These are phyloP conservation scores for bread wheat (Triticum aestivum) DNA, from an alignment of 176 grass and related monocot species.

Conservation along the genomic window IWGSC_CS_RefSeq_v2.1 NC_057811.1:427656315-427656814, in stretches of 20 bases:
- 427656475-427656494: constrained; percentile 81
- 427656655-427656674: constrained; percentile 12
- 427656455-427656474: constrained; percentile 84
- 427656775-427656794: constrained; percentile 19
- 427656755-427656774: constrained; percentile 26
- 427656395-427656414: constrained; percentile 67
- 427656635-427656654: constrained; percentile 20
- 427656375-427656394: constrained; percentile 86
- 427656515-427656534: constrained; percentile 75
- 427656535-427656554: constrained; percentile 89
- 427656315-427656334: constrained; percentile 80
- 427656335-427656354: constrained; percentile 63
- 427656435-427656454: constrained; percentile 94
- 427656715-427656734: constrained; percentile 24
- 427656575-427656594: constrained; percentile 72
- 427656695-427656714: not conserved
- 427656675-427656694: not conserved
- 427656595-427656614: constrained; percentile 49
- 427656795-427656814: no score
- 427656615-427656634: not conserved
- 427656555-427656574: constrained; percentile 85
- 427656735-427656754: constrained; percentile 20
- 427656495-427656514: constrained; percentile 83
- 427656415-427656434: constrained; percentile 95
- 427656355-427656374: constrained; percentile 70